Evolutionary conservation across 2,329 filamentous ascomycete genomes (phyloP), one percentile per base, ranked within the genome.

Genomic region (Penicillium polonicum): DNA sequence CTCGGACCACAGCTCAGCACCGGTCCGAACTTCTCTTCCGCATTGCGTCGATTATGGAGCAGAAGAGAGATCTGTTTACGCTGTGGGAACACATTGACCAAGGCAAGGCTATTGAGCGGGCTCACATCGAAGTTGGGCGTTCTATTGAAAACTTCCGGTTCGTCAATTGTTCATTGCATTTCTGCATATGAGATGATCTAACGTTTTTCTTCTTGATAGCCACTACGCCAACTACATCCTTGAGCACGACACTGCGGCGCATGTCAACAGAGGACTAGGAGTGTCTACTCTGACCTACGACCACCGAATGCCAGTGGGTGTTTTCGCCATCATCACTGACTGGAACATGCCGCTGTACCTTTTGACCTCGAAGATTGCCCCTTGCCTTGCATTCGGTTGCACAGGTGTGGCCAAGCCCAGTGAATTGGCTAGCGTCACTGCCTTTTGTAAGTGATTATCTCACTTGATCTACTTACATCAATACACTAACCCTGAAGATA

Each of bases 1-100:
- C 45, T 4, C 15, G 5, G 1, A 25, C 15, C 5, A 17, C 21
- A 2, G 2, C 15, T 12, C 8, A 8, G 1, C 0, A n/a, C 5
- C 21, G 45, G 9, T 48, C 31, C 2, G 21, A 33, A 0, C 0
- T 21, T 13, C 45, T 48, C 3, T 3, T 36, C 9, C 31, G 31
- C 7, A n/a, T 48, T n/a, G 31, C 45, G 1, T 17, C 15, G 3
- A 23, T 48, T 12, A 2, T 48, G 19, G 29, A 48, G 2, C 1
- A 25, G 0, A 36, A 35, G 21, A 36, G 13, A 12, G 45, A 48
- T 0, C 6, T 36, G 9, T 48, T 48, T 36, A 3, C 9, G 0
- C 3, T 48, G 0, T 48, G 45, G 45, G 45, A 48, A 25, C 35
- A 5, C 21, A n/a, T 12, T 8, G 31, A 25, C 3, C 31, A 36